These are phyloP conservation scores for Claviceps pazoutovae DNA, from an alignment of 2,329 filamentous ascomycete species.

Conservation along the genomic window DNA sequence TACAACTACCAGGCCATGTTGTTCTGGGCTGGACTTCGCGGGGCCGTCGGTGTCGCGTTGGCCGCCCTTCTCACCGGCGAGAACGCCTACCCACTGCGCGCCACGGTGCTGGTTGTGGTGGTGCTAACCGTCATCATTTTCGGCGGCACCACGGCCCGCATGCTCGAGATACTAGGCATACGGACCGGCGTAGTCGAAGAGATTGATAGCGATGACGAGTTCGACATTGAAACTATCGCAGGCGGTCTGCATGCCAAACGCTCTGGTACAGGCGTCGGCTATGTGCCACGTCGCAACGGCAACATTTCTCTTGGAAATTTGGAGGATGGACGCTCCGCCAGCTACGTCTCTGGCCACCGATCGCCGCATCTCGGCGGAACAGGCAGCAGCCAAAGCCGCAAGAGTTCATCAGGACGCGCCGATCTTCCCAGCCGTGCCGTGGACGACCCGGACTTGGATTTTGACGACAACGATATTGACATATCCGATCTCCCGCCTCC, in stretches of 20 bases:
- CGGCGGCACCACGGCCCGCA: conserved; percentile 88
- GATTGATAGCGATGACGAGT: conserved; percentile 94
- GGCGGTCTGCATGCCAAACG: conserved; percentile 69
- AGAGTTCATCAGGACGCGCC: conserved; percentile 30
- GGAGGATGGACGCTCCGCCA: conserved; percentile 22
- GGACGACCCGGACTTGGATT: conserved; percentile 43
- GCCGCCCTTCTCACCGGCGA: conserved; percentile 76
- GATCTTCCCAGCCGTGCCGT: conserved; percentile 39
- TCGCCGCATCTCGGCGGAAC: conserved; percentile 29
- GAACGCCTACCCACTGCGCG: conserved; percentile 70
- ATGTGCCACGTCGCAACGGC: conserved; percentile 53
- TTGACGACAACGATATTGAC: conserved; percentile 40
- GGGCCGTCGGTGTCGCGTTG: conserved; percentile 87
- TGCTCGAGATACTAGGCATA: conserved; percentile 96
- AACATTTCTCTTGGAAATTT: conserved; percentile 46
- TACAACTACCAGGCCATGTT: conserved; percentile 98
- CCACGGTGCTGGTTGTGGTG: conserved; percentile 93
- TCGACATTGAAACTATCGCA: conserved; percentile 75
- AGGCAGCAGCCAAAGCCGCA: conserved; percentile 33
- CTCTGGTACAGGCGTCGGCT: conserved; percentile 62
- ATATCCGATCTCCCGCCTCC: conserved; percentile 52
- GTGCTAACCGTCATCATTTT: conserved; percentile 98
- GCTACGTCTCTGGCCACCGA: conserved; percentile 40
- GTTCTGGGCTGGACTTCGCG: conserved; percentile 95
- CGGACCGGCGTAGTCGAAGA: conserved; percentile 93